A percentile compares a stretch with the other conserved stretches of the same genome.
Evolutionary conservation across 495 filamentous ascomycete species (phyloP).

Genomic region (Aspergillus olivimuriae): DNA sequence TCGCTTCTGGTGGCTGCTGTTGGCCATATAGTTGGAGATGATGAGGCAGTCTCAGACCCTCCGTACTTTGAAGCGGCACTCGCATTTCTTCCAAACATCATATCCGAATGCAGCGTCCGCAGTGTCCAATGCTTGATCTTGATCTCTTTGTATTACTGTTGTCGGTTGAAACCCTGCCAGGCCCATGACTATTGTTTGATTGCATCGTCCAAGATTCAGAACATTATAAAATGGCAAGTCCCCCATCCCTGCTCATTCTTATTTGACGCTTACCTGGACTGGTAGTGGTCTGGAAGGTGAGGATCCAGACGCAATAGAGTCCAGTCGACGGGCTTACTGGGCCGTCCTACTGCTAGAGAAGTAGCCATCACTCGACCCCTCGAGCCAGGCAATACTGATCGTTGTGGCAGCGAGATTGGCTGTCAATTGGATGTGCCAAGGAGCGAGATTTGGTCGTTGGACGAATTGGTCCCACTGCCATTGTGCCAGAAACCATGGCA

Average conservation of each 20-base stretch:
- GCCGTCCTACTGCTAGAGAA: background rate
- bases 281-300: background rate
- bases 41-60: background rate
- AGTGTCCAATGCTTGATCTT: slow-evolving; percentile 5
- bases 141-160: slow-evolving; percentile 5
- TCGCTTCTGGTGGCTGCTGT: slow-evolving; percentile 4
- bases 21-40: background rate
- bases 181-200: slow-evolving; percentile 9
- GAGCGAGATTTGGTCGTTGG: background rate
- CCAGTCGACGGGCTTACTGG: background rate
- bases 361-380: background rate
- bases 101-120: slow-evolving; percentile 3
- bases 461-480: background rate
- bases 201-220: slow-evolving; percentile 8
- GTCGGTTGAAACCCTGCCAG: slow-evolving; percentile 6
- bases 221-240: slow-evolving; percentile 3
- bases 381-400: background rate
- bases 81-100: background rate
- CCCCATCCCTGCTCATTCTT: background rate
- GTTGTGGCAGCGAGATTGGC: background rate
- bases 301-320: background rate
- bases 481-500: background rate
- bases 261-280: background rate
- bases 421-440: background rate
- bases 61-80: slow-evolving; percentile 7